Evolutionary conservation across 306 rosid species (phyloP), one percentile per base, ranked within the genome.

Genomic region (Acacia confusa): DNA sequence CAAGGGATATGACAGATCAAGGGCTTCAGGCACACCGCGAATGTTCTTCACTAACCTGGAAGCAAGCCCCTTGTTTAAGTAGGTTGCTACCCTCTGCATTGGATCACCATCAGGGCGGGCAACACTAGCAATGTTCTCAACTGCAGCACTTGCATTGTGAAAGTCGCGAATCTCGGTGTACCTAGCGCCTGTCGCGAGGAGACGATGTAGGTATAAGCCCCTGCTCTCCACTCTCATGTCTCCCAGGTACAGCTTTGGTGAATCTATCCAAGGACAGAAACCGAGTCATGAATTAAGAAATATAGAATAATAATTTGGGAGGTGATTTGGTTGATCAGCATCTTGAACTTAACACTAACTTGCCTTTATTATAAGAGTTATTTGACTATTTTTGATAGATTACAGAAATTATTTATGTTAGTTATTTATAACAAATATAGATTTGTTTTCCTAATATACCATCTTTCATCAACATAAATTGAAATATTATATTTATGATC

Each of bases 61-160:
- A 0, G 92, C 90, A 53, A 93, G 87, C 8, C 91, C 97, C 70
- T 93, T 89, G 0, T 67, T 84, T 79, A 90, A 81, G 81, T 90
- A 88, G 34, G 92, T 88, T 11, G 94, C 94, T 1, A 91, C 87
- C 20, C 94, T 74, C 70, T 93, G 94, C 84, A 90, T 75, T 2
- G 92, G 20, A 79, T 92, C 93, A 1, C 93, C 94, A 40, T 87
- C 85, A 1, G 93, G 88, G 16, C 91, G 85, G 28, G 92, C 88
- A 6, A 89, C 85, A 36, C 55, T 88, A 52, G 93, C 83, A 41
- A 90, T 89, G 3, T 78, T 78, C 65, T 90, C 88, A 0, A 94
- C 85, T 47, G 77, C 79, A 8, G 66, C 44, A 48, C 91, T 86
- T 32, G 98, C 93, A 57, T 80, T 78, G 14, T 52, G 82, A n/a